A percentile compares a stretch with the other conserved stretches of the same genome.
Conservation (phyloP, 2,329 filamentous ascomycete species). For the Claviceps cyperi region DNA sequence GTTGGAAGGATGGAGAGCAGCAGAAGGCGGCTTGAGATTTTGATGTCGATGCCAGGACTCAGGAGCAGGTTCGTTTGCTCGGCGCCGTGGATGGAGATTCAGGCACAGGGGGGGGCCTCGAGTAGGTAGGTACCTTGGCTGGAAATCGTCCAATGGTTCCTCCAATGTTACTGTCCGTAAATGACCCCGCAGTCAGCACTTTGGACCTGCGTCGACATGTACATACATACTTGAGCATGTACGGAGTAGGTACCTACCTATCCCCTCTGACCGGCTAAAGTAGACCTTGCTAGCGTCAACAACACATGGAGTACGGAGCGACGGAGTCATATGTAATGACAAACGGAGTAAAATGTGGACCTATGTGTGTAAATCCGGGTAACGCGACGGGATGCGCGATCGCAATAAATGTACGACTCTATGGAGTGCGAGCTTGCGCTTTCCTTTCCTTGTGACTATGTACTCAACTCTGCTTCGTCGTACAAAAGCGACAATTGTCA, state of each 20-base stretch:
- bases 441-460: too few relatives aligned
- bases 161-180: not conserved
- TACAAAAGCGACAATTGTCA: too few relatives aligned
- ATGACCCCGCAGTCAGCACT: not conserved
- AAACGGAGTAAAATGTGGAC: too few relatives aligned
- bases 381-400: too few relatives aligned
- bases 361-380: too few relatives aligned
- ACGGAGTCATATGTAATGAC: not conserved
- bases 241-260: too few relatives aligned
- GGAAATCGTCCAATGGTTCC: not conserved
- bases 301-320: too few relatives aligned
- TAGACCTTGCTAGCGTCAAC: not conserved
- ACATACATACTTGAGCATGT: not conserved
- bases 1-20: not conserved
- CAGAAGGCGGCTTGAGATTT: not conserved
- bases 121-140: not conserved
- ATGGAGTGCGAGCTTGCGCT: too few relatives aligned
- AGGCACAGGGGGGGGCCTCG: not conserved
- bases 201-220: not conserved
- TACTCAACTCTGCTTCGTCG: too few relatives aligned
- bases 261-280: not conserved
- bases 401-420: too few relatives aligned
- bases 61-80: not conserved
- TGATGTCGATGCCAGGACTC: slow-evolving; percentile 1
- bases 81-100: not conserved